Percentiles rank a stretch among this genome's conserved stretches.
phyloP scores from a whole-genome alignment of 2,329 filamentous ascomycete species.

The Nemania sp. region DNA sequence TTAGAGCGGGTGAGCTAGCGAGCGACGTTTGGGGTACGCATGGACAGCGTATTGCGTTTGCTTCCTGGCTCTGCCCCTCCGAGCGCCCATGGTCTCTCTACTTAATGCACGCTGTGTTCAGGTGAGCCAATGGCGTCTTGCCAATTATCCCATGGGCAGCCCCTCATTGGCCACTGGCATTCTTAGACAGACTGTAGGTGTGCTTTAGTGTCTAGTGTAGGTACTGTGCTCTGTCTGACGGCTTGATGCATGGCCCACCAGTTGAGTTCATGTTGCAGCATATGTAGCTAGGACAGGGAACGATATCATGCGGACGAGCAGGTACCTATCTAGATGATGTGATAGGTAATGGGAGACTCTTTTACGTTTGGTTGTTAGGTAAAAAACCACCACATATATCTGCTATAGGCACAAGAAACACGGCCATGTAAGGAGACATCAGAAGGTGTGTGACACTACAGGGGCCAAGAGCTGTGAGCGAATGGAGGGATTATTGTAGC shows the following conservation, averaged over 20 bases:
- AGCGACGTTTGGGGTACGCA: conserved; percentile 21
- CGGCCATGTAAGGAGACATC: background rate
- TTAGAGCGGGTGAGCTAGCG: conserved; percentile 10
- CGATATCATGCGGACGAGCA: too few species aligned
- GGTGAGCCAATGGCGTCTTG: conserved; percentile 15
- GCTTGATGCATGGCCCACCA: background rate
- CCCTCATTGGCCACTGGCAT: conserved; percentile 9
- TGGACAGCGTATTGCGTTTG: conserved; percentile 22
- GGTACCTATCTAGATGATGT: too few species aligned
- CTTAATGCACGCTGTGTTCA: conserved; percentile 13
- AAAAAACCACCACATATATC: background rate
- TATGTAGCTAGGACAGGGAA: too few species aligned
- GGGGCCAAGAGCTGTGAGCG: background rate
- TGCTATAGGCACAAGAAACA: too few species aligned
- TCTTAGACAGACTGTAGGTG: background rate
- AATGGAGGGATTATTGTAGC: background rate
- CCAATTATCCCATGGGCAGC: conserved; percentile 16
- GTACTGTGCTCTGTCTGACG: background rate
- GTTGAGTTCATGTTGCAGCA: background rate
- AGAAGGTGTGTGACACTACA: background rate
- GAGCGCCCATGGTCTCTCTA: conserved; percentile 9
- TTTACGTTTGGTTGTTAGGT: background rate
- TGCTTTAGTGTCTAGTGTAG: background rate
- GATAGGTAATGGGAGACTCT: background rate
- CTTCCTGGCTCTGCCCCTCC: conserved; percentile 21